Evolutionary conservation across 371 early-diverging fungal genomes (phyloP).

Genomic region (Apophysomyces variabilis): DNA sequence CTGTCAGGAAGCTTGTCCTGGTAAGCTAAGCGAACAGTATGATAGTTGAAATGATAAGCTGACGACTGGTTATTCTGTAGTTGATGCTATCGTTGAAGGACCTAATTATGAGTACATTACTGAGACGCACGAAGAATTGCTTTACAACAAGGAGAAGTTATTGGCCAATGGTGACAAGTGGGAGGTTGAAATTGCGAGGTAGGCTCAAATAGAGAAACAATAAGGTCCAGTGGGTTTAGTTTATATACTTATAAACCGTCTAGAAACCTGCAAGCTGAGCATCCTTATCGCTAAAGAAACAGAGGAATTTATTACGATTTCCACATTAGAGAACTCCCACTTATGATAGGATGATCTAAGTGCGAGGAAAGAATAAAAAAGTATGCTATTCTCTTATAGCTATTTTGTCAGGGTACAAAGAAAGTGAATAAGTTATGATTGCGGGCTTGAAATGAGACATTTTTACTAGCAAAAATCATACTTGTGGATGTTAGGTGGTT

Average conservation of each 20-base stretch:
- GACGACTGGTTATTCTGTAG: conserved; percentile 33
- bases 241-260: background rate
- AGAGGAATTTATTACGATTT: background rate
- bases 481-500: no score
- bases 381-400: no score
- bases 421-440: no score
- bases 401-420: no score
- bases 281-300: conserved; percentile 63
- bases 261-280: conserved; percentile 65
- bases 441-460: no score
- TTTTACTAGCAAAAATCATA: no score
- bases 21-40: conserved; percentile 24
- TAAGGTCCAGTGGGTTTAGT: background rate
- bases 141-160: conserved; percentile 98
- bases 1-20: conserved; percentile 84
- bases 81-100: conserved; percentile 98
- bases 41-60: background rate
- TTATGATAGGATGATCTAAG: background rate
- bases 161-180: conserved; percentile 98
- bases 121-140: conserved; percentile 94
- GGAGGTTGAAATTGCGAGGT: conserved; percentile 88
- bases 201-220: conserved; percentile 16
- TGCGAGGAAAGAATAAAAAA: background rate
- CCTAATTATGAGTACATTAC: conserved; percentile 97
- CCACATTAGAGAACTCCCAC: background rate